Base-by-base conservation (phyloP, 768 basidiomycete species). In the Auricularia cornea region DNA sequence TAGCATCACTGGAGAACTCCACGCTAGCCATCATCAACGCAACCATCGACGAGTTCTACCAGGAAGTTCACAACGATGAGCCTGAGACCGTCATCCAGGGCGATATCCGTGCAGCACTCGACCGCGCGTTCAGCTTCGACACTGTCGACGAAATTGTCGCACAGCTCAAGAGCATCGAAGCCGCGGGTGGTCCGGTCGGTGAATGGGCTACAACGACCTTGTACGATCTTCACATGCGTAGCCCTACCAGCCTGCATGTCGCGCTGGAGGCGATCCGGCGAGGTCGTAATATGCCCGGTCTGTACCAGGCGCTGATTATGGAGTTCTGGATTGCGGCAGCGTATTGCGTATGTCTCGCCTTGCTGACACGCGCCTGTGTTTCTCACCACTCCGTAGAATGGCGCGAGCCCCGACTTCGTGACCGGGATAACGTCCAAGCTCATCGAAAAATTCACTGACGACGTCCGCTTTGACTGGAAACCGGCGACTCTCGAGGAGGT, bases 161-260 rank as follows among this genome's bases (percentile, higher is more conserved):
- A 26, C 81, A 79, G 38, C 78, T 98, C 26, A 63, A 67, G 18
- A 72, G 77, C 59, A 67, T 80, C 29, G 76, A 69, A 20, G 73
- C 77, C 61, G 68, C 77, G 20, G 79, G 81, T 69, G 71, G 74
- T 52, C 75, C 73, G 12, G 78, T 94, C 60, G 79, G 79, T 59
- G 71, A 74, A 48, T 98, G 95, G 94, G 95, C 96, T 4, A 73
- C 77, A 63, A 73, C 81, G 63, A 93, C 94, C 3, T 73, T 90
- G 63, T 76, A 78, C 16, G 76, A 77, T 33, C 75, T 99, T 63
- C 77, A 83, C 44, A 66, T 81, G 67, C 84, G 92, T 48, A 94
- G 94, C 74, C 96, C 96, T 12, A 97, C 95, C 1, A 94, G 93
- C 68, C 80, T 98, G 67, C 92, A 91, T 72, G 89, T 98, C 38